phyloP scores from a whole-genome alignment of 2,329 filamentous ascomycete genomes.

The Colletotrichum tropicicola region DNA sequence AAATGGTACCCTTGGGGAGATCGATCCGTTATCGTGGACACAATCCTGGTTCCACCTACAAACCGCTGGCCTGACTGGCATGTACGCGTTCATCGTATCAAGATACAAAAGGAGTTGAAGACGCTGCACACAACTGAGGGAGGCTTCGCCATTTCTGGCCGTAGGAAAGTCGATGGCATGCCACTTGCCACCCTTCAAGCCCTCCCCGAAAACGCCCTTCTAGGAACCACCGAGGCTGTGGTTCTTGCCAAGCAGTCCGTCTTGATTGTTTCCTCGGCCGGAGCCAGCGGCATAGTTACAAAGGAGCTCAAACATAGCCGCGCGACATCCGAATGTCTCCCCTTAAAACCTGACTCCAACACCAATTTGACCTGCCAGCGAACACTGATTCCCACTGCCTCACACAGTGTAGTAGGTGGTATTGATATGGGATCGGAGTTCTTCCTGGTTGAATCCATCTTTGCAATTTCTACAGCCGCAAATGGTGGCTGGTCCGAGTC shows the following conservation, averaged over 20 bases:
- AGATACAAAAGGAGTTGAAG: background rate
- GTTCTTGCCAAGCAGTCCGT: background rate
- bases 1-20: conserved; percentile 40
- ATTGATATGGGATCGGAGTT: background rate
- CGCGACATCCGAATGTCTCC: background rate
- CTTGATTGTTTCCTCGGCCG: conserved; percentile 16
- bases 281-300: background rate
- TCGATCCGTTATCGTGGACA: conserved; percentile 35
- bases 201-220: background rate
- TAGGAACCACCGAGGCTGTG: conserved; percentile 6
- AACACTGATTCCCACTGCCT: conserved; percentile 32
- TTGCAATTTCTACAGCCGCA: conserved; percentile 15
- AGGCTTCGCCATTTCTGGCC: conserved; percentile 34
- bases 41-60: conserved; percentile 39
- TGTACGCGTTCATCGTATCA: conserved; percentile 35
- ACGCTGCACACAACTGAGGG: conserved; percentile 32
- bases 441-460: conserved; percentile 15
- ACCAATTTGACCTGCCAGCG: conserved; percentile 35
- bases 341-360: conserved; percentile 37
- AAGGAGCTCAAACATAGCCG: too few species aligned
- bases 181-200: background rate
- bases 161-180: background rate
- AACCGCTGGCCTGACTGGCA: conserved; percentile 46
- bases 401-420: background rate
- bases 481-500: background rate